Base-by-base conservation (phyloP, 495 filamentous ascomycete species). In the Astrothelium subdiscretum region DNA sequence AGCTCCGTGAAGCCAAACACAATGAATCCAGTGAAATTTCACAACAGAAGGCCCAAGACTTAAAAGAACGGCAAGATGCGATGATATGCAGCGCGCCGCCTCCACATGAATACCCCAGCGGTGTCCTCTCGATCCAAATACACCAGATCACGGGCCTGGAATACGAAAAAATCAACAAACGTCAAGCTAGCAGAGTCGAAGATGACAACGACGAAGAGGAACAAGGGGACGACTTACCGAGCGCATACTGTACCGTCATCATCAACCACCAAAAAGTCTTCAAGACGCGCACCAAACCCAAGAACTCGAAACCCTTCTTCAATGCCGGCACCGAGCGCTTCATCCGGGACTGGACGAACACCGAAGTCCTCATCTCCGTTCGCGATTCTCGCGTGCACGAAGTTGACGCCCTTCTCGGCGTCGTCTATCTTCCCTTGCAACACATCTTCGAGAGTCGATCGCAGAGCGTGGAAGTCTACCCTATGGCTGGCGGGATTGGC, bases 301-400 rank as follows among this genome's bases (percentile, higher is more conserved):
- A 88, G 75, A 89, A 86, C 61, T 78, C 83, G 1, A 87, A 86
- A 62, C 87, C 87, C 0, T 90, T 89, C 70, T 89, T 88, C 78
- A 90, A 89, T 65, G 87, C 87, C 0, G 84, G 84, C n/a, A 86
- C 82, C 0, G 87, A 90, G 66, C 77, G 84, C 2, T 85, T 88
- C 48, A 77, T 89, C 40, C 76, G 81, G n/a, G 83, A 90, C 69
- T 88, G 83, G 79, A 74, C 72, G 15, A 79, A 74, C n/a, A 77
- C 83, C 22, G 85, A 87, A 66, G 72, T 89, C 44, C 82, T 87
- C 57, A 63, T 90, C 10, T 75, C 78, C 13, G 85, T 88, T n/a
- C 75, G 85, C 1, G 87, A 90, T 64, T 75, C 78, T 5, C 75
- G 85, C 1, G 78, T 87, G 43, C 76, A 85, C 31, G 87, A 89